phyloP scores from a whole-genome alignment of 2,329 filamentous ascomycete genomes.

The Clonostachys chloroleuca region DNA sequence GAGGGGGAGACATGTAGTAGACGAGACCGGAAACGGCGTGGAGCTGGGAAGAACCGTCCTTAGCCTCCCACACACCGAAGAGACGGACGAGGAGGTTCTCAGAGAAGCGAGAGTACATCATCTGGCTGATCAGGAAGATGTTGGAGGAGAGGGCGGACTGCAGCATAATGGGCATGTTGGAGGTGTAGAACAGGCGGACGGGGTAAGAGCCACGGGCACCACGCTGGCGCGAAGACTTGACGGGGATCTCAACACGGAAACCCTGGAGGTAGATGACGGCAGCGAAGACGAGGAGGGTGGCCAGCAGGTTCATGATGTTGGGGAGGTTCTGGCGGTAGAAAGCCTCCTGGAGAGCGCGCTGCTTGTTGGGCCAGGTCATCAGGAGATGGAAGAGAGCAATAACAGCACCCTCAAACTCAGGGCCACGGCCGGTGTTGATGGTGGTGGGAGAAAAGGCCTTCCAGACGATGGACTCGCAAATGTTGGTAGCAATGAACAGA shows the following conservation, averaged over 20 bases:
- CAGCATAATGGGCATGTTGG: slow-evolving; percentile 99
- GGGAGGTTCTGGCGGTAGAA: slow-evolving; percentile 99
- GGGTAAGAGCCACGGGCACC: slow-evolving; percentile 98
- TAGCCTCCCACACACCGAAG: slow-evolving; percentile 97
- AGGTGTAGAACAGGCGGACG: slow-evolving; percentile 98
- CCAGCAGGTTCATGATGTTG: slow-evolving; percentile 98
- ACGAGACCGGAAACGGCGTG: slow-evolving; percentile 89
- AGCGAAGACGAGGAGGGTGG: slow-evolving; percentile 89
- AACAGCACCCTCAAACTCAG: slow-evolving; percentile 97
- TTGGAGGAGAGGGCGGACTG: slow-evolving; percentile 98
- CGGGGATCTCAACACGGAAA: slow-evolving; percentile 99
- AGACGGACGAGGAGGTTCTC: slow-evolving; percentile 98
- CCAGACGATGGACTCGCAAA: slow-evolving; percentile 99
- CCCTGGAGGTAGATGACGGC: slow-evolving; percentile 99
- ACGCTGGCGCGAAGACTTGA: slow-evolving; percentile 99
- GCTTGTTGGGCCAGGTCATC: slow-evolving; percentile 99
- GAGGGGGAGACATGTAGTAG: slow-evolving; percentile 99
- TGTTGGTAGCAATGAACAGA: slow-evolving; percentile 99
- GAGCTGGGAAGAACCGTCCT: slow-evolving; percentile 93
- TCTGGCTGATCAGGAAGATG: slow-evolving; percentile 98
- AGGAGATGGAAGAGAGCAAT: slow-evolving; percentile 97
- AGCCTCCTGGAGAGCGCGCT: slow-evolving; percentile 93
- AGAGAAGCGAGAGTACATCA: slow-evolving; percentile 98
- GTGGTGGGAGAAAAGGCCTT: slow-evolving; percentile 99
- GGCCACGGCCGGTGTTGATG: slow-evolving; percentile 98